Evolutionary conservation across 1,139 yeast genomes (phyloP), one percentile per base, ranked within the genome.

Genomic region (Saccharomycopsis hybrid): DNA sequence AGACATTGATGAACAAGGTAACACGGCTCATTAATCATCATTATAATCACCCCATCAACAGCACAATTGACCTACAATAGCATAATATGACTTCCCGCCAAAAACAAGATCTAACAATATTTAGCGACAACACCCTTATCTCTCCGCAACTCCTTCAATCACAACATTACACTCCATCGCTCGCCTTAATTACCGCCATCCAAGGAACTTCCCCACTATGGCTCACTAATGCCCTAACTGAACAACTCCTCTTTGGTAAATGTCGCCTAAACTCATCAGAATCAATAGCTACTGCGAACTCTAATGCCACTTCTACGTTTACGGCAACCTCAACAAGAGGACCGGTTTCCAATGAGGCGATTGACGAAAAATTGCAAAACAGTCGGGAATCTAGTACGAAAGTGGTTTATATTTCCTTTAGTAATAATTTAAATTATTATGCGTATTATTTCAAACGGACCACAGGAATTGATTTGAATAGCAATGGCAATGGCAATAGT

Each of bases 171-270:
- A 27, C 27, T 13, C 44, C 51, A 5, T 47, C 40, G 18, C 28
- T 47, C 11, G 39, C 37, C 5, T 38, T 50, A n/a, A 37, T 50
- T 5, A 46, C 49, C 8, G 35, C 43, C 5, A 29, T 43, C 24
- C 43, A 40, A n/a, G 54, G 52, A 2, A 52, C 54, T 4, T 30
- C 24, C 25, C 49, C 52, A 11, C 30, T 40, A 3, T 52, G 55
- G 55, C 35, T 52, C 28, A 40, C 44, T 3, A 46, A 44, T 27
- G 24, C 48, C 24, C 33, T 52, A 28, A 44, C 50, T 24, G 51
- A 52, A 35, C 33, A 43, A 27, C 32, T 52, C 11, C 43, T 47
- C 4, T 35, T 40, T 24, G 45, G 45, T 2, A 52, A 47, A 24
- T 44, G 40, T n/a, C 28, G 54, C 24, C 33, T 52, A 11, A 52